Evolutionary conservation across 495 filamentous ascomycete genomes (phyloP), one percentile per base, ranked within the genome.

Genomic region (Glarea lozoyensis): DNA sequence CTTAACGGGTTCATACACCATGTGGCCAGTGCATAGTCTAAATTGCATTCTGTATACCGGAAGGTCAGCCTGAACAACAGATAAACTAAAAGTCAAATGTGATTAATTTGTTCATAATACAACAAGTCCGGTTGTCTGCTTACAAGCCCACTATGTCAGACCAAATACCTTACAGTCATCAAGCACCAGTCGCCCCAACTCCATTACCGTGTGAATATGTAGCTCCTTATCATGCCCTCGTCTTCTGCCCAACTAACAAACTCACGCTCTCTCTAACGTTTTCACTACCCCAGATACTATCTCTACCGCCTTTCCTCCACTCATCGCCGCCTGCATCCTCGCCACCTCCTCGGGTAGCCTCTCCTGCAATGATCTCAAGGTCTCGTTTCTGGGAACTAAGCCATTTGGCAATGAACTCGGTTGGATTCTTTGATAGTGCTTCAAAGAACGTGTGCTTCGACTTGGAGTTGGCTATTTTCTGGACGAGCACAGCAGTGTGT

Each of bases 291-390:
- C 73, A 77, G 21, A 75, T 50, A 42, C 70, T 69, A 16, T 67
- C 62, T 42, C 60, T 52, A 0, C 73, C 72, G 18, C 73, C 73
- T 21, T 62, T 57, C 43, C 73, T 61, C 73, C 73, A 77, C 60
- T 77, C 73, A 31, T 77, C 73, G 4, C 72, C 70, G 5, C 50
- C 60, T 0, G 62, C 62, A 30, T 71, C 67, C 44, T 85, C 82
- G 7, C 77, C 81, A 34, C 76, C 81, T 6, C 80, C 79, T 19
- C 80, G 68, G 31, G 70, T 70, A 3, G 76, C 77, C 61, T 96
- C 93, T 24, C 92, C 92, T 35, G 90, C 63, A 31, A 97, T 79
- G 9, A 89, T 78, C 59, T 96, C 90, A 39, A 97, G 67, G 62
- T 98, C 92, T 36, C 92, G 65, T 56, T 82, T 84, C 69, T 98